Evolutionary conservation across 768 basidiomycete species (phyloP).

Genomic region (Coprinopsis sp.): DNA sequence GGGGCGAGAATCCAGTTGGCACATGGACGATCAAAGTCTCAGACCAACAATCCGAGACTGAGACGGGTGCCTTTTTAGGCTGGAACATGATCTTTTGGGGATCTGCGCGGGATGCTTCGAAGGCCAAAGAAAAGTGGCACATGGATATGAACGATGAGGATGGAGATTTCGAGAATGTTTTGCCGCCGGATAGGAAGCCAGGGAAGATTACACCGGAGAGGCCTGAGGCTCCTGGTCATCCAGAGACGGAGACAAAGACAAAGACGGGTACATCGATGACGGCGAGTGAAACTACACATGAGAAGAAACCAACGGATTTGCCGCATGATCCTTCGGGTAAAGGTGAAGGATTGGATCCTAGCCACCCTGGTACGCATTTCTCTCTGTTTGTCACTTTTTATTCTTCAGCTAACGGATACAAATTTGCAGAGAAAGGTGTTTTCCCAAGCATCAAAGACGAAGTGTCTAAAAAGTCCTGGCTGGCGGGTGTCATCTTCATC

Average conservation of each 20-base stretch:
- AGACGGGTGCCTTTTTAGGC: constrained; percentile 69
- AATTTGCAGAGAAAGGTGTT: constrained; percentile 65
- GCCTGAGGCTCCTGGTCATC: constrained; percentile 29
- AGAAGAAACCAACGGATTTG: constrained; percentile 67
- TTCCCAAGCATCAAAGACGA: constrained; percentile 66
- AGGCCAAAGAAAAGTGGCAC: constrained; percentile 57
- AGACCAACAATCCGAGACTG: constrained; percentile 56
- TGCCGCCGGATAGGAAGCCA: constrained; percentile 40
- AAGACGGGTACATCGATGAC: constrained; percentile 61
- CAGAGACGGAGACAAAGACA: constrained; percentile 29
- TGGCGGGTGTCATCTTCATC: constrained; percentile 70
- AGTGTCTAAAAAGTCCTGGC: constrained; percentile 72
- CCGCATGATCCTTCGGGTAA: constrained; percentile 71
- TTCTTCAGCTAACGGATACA: too few relatives aligned
- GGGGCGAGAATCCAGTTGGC: constrained; percentile 90
- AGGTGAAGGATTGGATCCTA: too few relatives aligned
- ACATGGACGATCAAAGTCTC: constrained; percentile 87
- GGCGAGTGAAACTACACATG: constrained; percentile 80
- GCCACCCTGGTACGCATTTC: too few relatives aligned
- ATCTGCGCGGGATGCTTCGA: constrained; percentile 65
- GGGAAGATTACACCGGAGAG: constrained; percentile 31
- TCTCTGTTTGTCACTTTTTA: too few relatives aligned
- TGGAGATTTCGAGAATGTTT: too few relatives aligned
- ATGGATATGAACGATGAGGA: constrained; percentile 50
- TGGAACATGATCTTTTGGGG: constrained; percentile 96